phyloP scores from a whole-genome alignment of 1,284 basidiomycete genomes.

The Filobasidium uniguttulatum region DNA sequence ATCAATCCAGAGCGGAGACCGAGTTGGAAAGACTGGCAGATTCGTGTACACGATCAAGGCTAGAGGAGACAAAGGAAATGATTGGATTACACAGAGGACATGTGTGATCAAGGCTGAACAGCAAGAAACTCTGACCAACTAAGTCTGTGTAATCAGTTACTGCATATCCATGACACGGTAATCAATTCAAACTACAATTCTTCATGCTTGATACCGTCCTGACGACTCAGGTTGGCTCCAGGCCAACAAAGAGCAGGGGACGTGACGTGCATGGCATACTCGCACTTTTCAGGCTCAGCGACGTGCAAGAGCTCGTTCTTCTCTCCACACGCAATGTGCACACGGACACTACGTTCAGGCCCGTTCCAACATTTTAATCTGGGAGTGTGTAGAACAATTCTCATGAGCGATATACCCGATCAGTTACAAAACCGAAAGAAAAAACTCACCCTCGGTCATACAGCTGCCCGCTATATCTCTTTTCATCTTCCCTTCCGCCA shows the following conservation, averaged over 20 bases:
- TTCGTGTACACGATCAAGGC: too few relatives aligned
- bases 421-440: too few relatives aligned
- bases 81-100: too few relatives aligned
- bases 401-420: neutral
- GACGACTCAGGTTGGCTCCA: neutral
- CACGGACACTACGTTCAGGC: conserved; percentile 46
- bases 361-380: conserved; percentile 90
- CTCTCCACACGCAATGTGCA: conserved; percentile 62
- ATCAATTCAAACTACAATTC: neutral
- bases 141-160: too few relatives aligned
- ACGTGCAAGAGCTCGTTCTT: conserved; percentile 73
- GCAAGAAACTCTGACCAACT: too few relatives aligned
- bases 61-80: too few relatives aligned
- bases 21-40: too few relatives aligned
- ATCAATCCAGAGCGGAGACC: too few relatives aligned
- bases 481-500: conserved; percentile 46
- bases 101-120: too few relatives aligned
- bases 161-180: too few relatives aligned
- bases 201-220: neutral
- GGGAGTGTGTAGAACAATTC: conserved; percentile 1
- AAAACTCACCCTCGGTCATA: conserved; percentile 60
- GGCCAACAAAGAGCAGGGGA: conserved; percentile 81
- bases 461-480: conserved; percentile 58
- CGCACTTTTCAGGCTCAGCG: conserved; percentile 89
- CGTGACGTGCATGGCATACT: conserved; percentile 77